Percentiles rank a stretch among this genome's conserved stretches.
phyloP scores from a whole-genome alignment of 2,329 filamentous ascomycete species.

The Cladosporium sp. region DNA sequence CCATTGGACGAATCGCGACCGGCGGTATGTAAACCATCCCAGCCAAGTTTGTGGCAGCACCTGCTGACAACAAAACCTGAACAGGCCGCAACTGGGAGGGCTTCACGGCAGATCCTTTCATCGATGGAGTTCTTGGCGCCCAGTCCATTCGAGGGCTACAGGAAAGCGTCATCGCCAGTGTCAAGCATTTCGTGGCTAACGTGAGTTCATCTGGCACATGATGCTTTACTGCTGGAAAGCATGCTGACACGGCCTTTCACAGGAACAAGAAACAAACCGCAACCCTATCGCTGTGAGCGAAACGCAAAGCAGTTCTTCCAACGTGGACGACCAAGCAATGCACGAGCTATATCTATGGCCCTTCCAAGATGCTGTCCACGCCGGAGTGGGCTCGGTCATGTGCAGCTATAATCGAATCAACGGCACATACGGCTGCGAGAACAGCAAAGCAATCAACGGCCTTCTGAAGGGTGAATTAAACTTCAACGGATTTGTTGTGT shows the following conservation, averaged over 20 bases:
- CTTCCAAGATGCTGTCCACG: constrained; percentile 51
- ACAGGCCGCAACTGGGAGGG: constrained; percentile 68
- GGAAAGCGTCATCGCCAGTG: constrained; percentile 56
- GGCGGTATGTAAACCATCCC: constrained; percentile 48
- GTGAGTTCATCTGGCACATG: neutral
- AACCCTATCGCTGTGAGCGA: constrained; percentile 37
- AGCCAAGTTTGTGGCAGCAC: no score
- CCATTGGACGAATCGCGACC: constrained; percentile 68
- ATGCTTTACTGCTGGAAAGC: constrained; percentile 43
- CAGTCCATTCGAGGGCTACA: constrained; percentile 59
- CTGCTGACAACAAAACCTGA: neutral
- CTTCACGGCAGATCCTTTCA: constrained; percentile 68
- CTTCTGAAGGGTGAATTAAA: constrained; percentile 72
- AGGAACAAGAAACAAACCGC: constrained; percentile 53
- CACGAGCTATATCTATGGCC: constrained; percentile 69
- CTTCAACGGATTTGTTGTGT: constrained; percentile 71
- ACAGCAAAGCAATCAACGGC: constrained; percentile 67
- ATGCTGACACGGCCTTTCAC: neutral
- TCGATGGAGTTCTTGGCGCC: constrained; percentile 55
- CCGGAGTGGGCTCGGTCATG: constrained; percentile 48
- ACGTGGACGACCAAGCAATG: constrained; percentile 62
- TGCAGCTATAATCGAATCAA: constrained; percentile 39
- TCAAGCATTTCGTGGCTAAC: constrained; percentile 61
- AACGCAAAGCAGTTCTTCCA: constrained; percentile 44
- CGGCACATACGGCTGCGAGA: constrained; percentile 63